A percentile compares a stretch with the other conserved stretches of the same genome.
phyloP scores from a whole-genome alignment of 495 filamentous ascomycete species.

The Aspergillus leporis region DNA sequence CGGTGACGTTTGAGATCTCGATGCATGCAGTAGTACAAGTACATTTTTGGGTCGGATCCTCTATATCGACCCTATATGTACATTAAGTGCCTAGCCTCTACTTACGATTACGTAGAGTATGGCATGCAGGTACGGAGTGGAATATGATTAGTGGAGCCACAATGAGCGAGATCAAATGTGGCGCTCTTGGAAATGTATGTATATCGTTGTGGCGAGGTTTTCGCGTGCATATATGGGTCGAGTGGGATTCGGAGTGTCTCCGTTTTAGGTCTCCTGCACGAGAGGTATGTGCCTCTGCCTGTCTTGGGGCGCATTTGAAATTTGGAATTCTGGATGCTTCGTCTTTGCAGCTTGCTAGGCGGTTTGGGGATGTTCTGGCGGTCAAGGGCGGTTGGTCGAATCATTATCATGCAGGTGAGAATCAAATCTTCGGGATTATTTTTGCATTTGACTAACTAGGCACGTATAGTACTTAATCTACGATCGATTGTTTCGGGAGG shows the following conservation, averaged over 20 bases:
- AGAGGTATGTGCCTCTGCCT: background rate
- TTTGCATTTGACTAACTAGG: background rate
- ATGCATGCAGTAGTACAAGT: background rate
- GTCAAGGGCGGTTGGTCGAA: background rate
- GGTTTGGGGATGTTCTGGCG: background rate
- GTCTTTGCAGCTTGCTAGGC: background rate
- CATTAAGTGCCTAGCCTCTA: no score
- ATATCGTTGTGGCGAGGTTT: background rate
- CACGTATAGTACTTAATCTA: background rate
- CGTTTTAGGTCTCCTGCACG: background rate
- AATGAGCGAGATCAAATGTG: constrained; percentile 4
- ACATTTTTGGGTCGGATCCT: background rate
- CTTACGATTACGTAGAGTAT: background rate
- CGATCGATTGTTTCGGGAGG: background rate
- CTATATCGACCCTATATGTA: background rate
- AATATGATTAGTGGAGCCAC: constrained; percentile 2
- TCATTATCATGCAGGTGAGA: background rate
- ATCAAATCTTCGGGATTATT: background rate
- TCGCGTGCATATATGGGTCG: background rate
- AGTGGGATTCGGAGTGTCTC: background rate
- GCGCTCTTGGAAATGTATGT: background rate
- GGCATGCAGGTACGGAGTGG: background rate
- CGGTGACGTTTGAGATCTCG: background rate
- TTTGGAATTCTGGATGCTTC: background rate
- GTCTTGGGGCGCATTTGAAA: background rate